Evolutionary conservation across 2,329 filamentous ascomycete species (phyloP).

Genomic region (Polytolypa hystricis): DNA sequence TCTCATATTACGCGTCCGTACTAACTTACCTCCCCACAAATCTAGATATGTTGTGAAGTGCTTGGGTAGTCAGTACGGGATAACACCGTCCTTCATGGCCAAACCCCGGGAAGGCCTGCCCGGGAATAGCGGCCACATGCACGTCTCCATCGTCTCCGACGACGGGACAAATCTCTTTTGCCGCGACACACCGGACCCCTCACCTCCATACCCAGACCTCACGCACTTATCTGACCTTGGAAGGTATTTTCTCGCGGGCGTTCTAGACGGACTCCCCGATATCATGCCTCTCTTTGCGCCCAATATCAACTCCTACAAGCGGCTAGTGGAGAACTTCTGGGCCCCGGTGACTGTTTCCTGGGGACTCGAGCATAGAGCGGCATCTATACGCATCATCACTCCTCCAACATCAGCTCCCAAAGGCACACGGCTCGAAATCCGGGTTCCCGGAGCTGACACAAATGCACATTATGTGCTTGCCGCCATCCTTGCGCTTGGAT

Average conservation of each 20-base stretch:
- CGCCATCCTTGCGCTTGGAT: conserved; percentile 77
- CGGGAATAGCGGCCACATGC: conserved; percentile 92
- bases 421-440: conserved; percentile 83
- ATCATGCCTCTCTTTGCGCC: conserved; percentile 93
- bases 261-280: conserved; percentile 80
- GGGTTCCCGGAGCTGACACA: conserved; percentile 86
- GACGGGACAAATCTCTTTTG: conserved; percentile 76
- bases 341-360: conserved; percentile 94
- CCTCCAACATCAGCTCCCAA: conserved; percentile 76
- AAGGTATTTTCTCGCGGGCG: conserved; percentile 81
- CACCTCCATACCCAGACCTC: conserved; percentile 64
- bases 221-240: conserved; percentile 75
- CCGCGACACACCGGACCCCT: conserved; percentile 58
- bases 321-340: conserved; percentile 98
- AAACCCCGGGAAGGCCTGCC: conserved; percentile 86
- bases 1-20: too few relatives aligned
- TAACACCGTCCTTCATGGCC: conserved; percentile 97
- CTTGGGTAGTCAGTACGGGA: conserved; percentile 72
- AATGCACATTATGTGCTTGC: conserved; percentile 82
- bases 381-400: conserved; percentile 78
- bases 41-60: conserved; percentile 72
- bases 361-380: conserved; percentile 90
- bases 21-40: too few relatives aligned
- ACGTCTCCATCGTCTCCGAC: conserved; percentile 74
- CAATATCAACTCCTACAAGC: conserved; percentile 96